Evolutionary conservation across 768 basidiomycete species (phyloP), one percentile per base, ranked within the genome.

Genomic region (Russula brevipes): DNA sequence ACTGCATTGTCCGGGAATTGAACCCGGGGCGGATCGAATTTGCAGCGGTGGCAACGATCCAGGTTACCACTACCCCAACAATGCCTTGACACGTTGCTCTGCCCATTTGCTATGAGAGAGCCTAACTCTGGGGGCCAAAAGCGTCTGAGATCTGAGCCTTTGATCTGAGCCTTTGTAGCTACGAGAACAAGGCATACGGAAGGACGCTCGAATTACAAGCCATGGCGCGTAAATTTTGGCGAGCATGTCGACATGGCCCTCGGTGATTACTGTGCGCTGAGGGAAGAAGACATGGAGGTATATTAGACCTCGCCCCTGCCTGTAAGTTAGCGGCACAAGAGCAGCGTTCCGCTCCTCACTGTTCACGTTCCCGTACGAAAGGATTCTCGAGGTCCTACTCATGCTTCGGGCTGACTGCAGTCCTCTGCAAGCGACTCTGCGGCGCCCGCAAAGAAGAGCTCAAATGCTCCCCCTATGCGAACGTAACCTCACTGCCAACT

Each of bases 1-100:
- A 8, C 2, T 61, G 60, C 60, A 61, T 30, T 47, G 53, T n/a
- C 53, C 60, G 60, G 60, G 60, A 61, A 61, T 61, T 5, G 60
- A 61, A 61, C 60, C 60, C 60, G 60, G 53, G 60, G 60, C 60
- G 60, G 60, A 31, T 61, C 60, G 60, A 61, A 49, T 4, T 49
- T 5, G 36, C 12, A 10, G 6, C 24, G 5, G 17, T 61, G 60
- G 60, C 60, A 61, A 61, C 60, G 60, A 61, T 31, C 60, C 60
- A 61, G 60, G 60, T 61, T 61, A 61, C 60, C 60, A 61, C 60
- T 61, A 61, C 60, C 60, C 60, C 60, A 61, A n/a, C 53, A 55
- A 30, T 61, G 60, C 60, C 0, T 46, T 39, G n/a, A 33, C 16
- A 4, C 2, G 14, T 1, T 30, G 30, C n/a, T 30, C 31, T 16